Evolutionary conservation across 2,329 filamentous ascomycete genomes (phyloP).

Genomic region (Cladosporium cucumerinum): DNA sequence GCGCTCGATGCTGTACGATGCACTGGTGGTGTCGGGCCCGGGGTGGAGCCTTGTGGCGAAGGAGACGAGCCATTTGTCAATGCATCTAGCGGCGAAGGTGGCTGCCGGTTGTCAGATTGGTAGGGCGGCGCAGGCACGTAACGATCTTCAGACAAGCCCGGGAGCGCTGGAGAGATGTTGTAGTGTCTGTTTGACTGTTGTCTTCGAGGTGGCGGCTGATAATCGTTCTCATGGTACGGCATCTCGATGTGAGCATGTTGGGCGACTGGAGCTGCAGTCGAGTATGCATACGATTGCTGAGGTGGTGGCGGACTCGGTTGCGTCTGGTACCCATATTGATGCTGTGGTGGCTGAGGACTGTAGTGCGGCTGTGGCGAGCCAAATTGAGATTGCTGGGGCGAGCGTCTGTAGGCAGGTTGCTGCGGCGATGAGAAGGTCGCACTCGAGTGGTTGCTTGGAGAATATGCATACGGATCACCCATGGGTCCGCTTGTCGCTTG

Average conservation of each 20-base stretch:
- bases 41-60: constrained; percentile 46
- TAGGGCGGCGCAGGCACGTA: constrained; percentile 33
- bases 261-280: constrained; percentile 18
- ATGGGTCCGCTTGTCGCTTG: constrained; percentile 29
- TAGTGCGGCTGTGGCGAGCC: constrained; percentile 22
- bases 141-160: constrained; percentile 21
- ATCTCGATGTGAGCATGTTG: constrained; percentile 18
- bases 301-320: constrained; percentile 26
- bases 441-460: constrained; percentile 21
- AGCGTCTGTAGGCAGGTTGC: constrained; percentile 13
- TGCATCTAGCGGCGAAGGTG: constrained; percentile 29
- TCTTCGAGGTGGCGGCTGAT: constrained; percentile 22
- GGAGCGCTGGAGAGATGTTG: constrained; percentile 22
- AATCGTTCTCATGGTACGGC: constrained; percentile 25
- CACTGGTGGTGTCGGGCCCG: constrained; percentile 50
- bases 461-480: constrained; percentile 29
- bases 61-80: constrained; percentile 26
- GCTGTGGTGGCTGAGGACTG: constrained; percentile 26
- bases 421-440: constrained; percentile 7
- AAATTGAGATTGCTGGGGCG: constrained; percentile 21
- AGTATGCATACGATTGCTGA: constrained; percentile 20
- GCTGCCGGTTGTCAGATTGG: constrained; percentile 22
- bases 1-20: constrained; percentile 38
- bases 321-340: constrained; percentile 19
- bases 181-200: constrained; percentile 18